Base-by-base conservation (phyloP, 345 rosid species). In the Excoecaria agallocha region DNA sequence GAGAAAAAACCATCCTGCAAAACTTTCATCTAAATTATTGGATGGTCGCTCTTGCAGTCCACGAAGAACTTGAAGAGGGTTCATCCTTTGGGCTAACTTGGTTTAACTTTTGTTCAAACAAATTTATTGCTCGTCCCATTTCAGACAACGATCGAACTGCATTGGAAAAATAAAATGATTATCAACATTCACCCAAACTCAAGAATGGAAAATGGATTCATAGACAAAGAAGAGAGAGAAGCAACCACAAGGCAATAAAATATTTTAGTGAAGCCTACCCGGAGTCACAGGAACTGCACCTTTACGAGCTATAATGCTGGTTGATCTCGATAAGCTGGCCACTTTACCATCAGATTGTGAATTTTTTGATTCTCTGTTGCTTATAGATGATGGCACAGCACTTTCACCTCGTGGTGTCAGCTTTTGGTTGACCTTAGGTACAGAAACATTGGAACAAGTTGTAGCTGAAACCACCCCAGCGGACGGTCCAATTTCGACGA, bases 271-370 rank as follows among this genome's bases (percentile, higher is more conserved):
- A 59, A 69, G 10, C 39, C 30, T 54, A 94, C 98, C 98, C 66
- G 88, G 86, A 70, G 76, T 60, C 75, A 70, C 82, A 19, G 77
- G 62, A 78, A 50, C 95, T 50, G 83, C 68, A 77, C 79, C 86
- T 79, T 84, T 87, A 65, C 89, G 86, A 76, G 74, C 78, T 45
- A 86, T 57, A 81, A 58, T 76, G 78, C 85, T 86, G 72, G 69
- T 82, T 80, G 93, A 87, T 80, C 88, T 91, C 51, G 82, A 77
- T 73, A 86, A 81, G 48, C 80, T 45, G 74, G 87, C 81, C 70
- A 76, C 65, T 89, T 86, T 91, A 68, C 87, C 90, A 85, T 90
- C 98, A 71, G 87, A 74, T 55, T 77, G 86, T 68, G 79, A 75
- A 79, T 67, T 76, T 83, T 84, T 91, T 67, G 79, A 70, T 65